Evolutionary conservation across 768 basidiomycete genomes (phyloP).

Genomic region (Suillus americanus): DNA sequence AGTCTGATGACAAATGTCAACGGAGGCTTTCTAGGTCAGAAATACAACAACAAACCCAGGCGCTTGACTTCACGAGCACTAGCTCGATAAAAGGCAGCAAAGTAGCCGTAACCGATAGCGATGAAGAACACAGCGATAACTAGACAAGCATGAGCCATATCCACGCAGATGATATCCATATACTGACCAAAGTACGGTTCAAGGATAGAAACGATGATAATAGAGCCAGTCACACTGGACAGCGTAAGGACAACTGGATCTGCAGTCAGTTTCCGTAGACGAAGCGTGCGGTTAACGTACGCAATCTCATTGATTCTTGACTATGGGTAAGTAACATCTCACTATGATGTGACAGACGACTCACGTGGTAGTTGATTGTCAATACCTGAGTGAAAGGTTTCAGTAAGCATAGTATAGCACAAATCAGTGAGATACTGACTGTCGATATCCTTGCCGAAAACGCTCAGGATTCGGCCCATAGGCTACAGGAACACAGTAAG

Average conservation of each 20-base stretch:
- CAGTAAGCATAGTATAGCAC: not conserved
- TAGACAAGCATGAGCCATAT: slow-evolving; percentile 17
- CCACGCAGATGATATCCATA: not conserved
- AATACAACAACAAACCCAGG: slow-evolving; percentile 27
- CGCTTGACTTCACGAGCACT: slow-evolving; percentile 75
- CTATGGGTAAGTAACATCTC: not conserved
- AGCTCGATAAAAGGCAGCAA: slow-evolving; percentile 65
- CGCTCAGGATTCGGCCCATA: slow-evolving; percentile 58
- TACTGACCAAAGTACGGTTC: slow-evolving; percentile 62
- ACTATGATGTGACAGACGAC: slow-evolving; percentile 10
- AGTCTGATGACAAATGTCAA: slow-evolving; percentile 39
- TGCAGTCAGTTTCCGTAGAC: not conserved
- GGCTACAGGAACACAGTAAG: slow-evolving; percentile 36
- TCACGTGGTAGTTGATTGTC: slow-evolving; percentile 59
- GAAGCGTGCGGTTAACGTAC: slow-evolving; percentile 27
- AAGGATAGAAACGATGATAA: slow-evolving; percentile 56
- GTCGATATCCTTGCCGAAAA: slow-evolving; percentile 69
- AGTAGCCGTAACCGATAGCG: slow-evolving; percentile 60
- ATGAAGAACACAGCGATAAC: slow-evolving; percentile 57
- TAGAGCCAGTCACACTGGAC: slow-evolving; percentile 48
- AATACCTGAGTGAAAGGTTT: slow-evolving; percentile 17
- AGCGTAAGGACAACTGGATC: slow-evolving; percentile 49
- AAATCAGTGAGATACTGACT: slow-evolving; percentile 32
- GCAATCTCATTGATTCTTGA: slow-evolving; percentile 54
- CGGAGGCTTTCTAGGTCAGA: not conserved